Conservation (phyloP, 1,284 basidiomycete species). For the Rhodotorula sp. region DNA sequence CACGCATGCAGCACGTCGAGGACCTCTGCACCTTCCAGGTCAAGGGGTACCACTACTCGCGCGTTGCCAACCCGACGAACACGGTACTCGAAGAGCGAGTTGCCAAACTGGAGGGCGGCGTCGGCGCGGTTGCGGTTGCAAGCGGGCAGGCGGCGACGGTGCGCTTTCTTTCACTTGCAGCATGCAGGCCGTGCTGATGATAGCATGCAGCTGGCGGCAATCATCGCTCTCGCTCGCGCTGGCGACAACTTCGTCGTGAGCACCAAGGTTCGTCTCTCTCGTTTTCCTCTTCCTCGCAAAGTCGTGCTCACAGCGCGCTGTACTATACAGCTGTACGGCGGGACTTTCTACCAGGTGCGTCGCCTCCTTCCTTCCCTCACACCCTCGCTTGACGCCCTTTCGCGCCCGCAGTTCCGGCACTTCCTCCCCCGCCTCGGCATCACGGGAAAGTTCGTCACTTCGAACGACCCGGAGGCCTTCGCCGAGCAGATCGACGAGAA, state of each 20-base stretch:
- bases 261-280: constrained; percentile 27
- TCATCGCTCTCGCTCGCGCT: constrained; percentile 46
- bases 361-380: too few relatives aligned
- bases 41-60: constrained; percentile 44
- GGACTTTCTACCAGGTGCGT: background rate
- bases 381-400: constrained; percentile 27
- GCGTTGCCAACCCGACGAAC: constrained; percentile 50
- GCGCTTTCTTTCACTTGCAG: background rate
- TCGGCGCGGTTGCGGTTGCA: constrained; percentile 50
- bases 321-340: constrained; percentile 35
- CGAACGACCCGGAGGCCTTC: constrained; percentile 46
- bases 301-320: too few relatives aligned
- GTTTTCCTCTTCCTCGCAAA: background rate
- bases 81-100: constrained; percentile 52
- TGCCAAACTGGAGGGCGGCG: constrained; percentile 51
- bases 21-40: background rate
- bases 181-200: background rate
- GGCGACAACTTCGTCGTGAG: constrained; percentile 52
- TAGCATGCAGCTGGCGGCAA: constrained; percentile 41
- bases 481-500: constrained; percentile 39
- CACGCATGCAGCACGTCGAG: constrained; percentile 10
- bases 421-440: constrained; percentile 46
- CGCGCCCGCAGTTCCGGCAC: constrained; percentile 43
- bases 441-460: constrained; percentile 50
- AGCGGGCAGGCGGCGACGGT: constrained; percentile 50